These are phyloP conservation scores for Suhomyces anneliseae DNA, from an alignment of 1,139 yeast genomes.

Conservation along the genomic window DNA sequence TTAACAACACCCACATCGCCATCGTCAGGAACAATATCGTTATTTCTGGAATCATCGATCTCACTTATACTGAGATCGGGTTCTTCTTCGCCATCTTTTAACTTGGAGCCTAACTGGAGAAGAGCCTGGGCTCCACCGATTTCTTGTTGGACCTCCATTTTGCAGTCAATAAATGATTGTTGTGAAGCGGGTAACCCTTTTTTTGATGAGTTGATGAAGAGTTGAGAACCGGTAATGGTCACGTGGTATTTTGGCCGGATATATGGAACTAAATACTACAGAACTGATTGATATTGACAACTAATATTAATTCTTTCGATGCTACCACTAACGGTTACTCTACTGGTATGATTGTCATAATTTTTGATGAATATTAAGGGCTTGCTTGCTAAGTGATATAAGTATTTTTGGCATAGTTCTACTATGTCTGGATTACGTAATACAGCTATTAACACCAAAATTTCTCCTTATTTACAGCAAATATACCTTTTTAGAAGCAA, in stretches of 20 bases:
- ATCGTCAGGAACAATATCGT: conserved; percentile 9
- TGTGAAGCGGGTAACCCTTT: conserved; percentile 17
- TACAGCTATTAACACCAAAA: no score
- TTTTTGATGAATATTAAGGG: no score
- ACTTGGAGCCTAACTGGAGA: conserved; percentile 41
- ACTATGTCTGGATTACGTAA: no score
- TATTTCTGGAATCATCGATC: conserved; percentile 6
- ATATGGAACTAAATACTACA: background rate
- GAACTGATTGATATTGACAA: no score
- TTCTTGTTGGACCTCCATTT: conserved; percentile 40
- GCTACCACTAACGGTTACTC: no score
- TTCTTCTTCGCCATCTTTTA: conserved; percentile 22
- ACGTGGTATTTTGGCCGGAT: conserved; percentile 13
- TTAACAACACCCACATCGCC: conserved; percentile 11
- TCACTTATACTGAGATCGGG: conserved; percentile 6
- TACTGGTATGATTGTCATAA: no score
- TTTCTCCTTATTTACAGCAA: no score
- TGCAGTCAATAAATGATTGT: conserved; percentile 14
- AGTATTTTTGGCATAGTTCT: no score
- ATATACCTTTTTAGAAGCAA: no score
- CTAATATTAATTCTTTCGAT: no score
- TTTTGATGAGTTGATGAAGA: background rate
- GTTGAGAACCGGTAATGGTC: conserved; percentile 2
- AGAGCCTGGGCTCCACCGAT: conserved; percentile 50
- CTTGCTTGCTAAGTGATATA: no score